A percentile compares a stretch with the other conserved stretches of the same genome.
Evolutionary conservation across 768 basidiomycete genomes (phyloP).

Genomic region (Lyophyllum shimeji): DNA sequence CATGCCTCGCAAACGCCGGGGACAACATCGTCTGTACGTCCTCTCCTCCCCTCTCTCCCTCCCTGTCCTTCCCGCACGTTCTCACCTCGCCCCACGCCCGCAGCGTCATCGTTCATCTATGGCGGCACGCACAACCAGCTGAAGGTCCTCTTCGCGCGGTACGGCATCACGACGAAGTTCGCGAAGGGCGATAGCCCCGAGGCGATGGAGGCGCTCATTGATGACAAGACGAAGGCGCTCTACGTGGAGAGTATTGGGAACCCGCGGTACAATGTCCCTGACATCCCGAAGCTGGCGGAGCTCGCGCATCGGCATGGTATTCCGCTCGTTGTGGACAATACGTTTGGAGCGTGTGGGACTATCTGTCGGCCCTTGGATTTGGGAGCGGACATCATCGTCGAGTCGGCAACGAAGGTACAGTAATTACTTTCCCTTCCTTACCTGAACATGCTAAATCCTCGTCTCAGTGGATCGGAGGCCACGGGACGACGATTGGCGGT

Average conservation of each 20-base stretch:
- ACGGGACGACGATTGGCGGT: conserved; percentile 68
- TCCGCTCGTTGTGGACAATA: conserved; percentile 67
- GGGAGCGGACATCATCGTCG: conserved; percentile 35
- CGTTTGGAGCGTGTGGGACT: conserved; percentile 60
- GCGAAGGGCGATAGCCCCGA: conserved; percentile 47
- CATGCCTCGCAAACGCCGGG: conserved; percentile 48
- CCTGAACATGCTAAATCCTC: not conserved
- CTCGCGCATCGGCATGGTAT: conserved; percentile 61
- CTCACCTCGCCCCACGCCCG: not conserved
- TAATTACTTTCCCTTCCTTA: not conserved
- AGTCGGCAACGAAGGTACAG: conserved; percentile 10
- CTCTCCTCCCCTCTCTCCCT: conserved; percentile 21
- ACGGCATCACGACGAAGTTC: conserved; percentile 53
- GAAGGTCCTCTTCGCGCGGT: conserved; percentile 48
- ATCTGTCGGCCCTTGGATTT: conserved; percentile 24
- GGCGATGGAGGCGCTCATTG: conserved; percentile 50
- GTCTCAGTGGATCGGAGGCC: conserved; percentile 64
- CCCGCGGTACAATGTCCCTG: conserved; percentile 52
- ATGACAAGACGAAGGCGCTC: conserved; percentile 57
- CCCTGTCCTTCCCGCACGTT: not conserved
- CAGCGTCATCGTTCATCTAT: conserved; percentile 10
- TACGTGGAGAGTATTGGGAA: conserved; percentile 65
- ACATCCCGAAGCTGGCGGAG: conserved; percentile 56
- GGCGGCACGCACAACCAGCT: conserved; percentile 56
- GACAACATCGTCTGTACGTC: conserved; percentile 68